These are phyloP conservation scores for Dothiorella sarmentorum DNA, from an alignment of 2,329 filamentous ascomycete genomes.

Conservation along the genomic window DNA sequence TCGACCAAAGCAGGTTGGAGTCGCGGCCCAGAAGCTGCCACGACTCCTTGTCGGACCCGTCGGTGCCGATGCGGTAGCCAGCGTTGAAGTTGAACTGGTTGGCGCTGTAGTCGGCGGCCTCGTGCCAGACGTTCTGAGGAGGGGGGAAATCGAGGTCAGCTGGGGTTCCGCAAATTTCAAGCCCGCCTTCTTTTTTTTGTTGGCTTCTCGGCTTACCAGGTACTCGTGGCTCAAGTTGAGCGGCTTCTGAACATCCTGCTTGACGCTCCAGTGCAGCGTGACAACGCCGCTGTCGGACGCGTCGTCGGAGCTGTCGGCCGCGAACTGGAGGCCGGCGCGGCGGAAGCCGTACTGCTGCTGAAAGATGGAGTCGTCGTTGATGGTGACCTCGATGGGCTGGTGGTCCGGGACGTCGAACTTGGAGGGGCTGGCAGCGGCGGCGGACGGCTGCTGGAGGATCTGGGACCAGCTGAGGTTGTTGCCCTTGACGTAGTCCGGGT, in stretches of 20 bases:
- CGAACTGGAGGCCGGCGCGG: conserved; percentile 55
- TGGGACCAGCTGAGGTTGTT: conserved; percentile 51
- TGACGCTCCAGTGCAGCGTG: conserved; percentile 60
- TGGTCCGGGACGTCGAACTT: conserved; percentile 46
- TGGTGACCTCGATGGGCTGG: conserved; percentile 52
- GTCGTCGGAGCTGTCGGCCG: conserved; percentile 52
- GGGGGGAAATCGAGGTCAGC: neutral
- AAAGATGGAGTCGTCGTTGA: conserved; percentile 60
- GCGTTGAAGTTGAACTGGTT: conserved; percentile 51
- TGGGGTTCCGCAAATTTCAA: neutral
- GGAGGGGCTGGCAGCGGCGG: conserved; percentile 36
- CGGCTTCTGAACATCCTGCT: conserved; percentile 50
- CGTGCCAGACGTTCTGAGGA: conserved; percentile 36
- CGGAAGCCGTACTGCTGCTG: conserved; percentile 58
- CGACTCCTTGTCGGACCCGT: conserved; percentile 47
- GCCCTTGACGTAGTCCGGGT: conserved; percentile 52
- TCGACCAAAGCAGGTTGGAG: conserved; percentile 45
- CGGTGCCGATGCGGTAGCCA: conserved; percentile 49
- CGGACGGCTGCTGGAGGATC: conserved; percentile 48
- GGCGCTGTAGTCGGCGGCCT: conserved; percentile 38
- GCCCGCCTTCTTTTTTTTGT: conserved; percentile 35
- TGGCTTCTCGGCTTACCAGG: conserved; percentile 41
- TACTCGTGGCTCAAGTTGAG: conserved; percentile 62
- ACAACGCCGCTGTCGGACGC: conserved; percentile 54
- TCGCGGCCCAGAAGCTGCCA: conserved; percentile 40